Base-by-base conservation (phyloP, 164 flowering plant species). In the Santalum album region DNA sequence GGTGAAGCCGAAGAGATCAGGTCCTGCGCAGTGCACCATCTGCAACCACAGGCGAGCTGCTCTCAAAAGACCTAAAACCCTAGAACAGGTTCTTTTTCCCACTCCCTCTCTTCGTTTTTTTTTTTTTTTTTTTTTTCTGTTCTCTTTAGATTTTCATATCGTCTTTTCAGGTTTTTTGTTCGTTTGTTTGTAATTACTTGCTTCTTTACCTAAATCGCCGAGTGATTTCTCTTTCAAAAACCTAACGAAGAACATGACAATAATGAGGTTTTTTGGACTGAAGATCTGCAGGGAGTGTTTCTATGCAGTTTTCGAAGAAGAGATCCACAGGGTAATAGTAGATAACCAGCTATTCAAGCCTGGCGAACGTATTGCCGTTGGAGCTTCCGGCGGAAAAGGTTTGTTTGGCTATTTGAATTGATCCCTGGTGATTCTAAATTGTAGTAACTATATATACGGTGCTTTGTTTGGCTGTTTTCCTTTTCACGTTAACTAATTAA, bases 361-460 rank as follows among this genome's bases (percentile, higher is more conserved):
- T 26, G 96, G 96, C 6, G 96, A 92, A 52, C 96, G 96, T 19
- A 61, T 92, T 25, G 96, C 91, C 11, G 80, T 92, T 69, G 99
- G 94, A 40, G 99, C 96, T 49, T 92, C 99, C 43, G 99, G 99
- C 54, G 99, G 99, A 23, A 92, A 92, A 89, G 98, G 98, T 38
- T 38, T 3, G 42, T 12, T n/a, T n/a, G n/a, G n/a, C n/a, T n/a
- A n/a, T n/a, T n/a, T n/a, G 11, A 7, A 12, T 7, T 7, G 42
- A 7, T 12, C 16, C 15, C 16, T 7, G 9, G 42, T 7, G 16
- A 7, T 38, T 14, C 42, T 7, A 14, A 7, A 38, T 38, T 38
- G 6, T 4, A 38, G 16, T 7, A 38, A 12, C 42, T 38, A 38
- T 38, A 17, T 17, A 7, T n/a, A n/a, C n/a, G n/a, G n/a, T n/a